Conservation (phyloP, 2,329 filamentous ascomycete genomes). For the Cladosporium phlei region DNA sequence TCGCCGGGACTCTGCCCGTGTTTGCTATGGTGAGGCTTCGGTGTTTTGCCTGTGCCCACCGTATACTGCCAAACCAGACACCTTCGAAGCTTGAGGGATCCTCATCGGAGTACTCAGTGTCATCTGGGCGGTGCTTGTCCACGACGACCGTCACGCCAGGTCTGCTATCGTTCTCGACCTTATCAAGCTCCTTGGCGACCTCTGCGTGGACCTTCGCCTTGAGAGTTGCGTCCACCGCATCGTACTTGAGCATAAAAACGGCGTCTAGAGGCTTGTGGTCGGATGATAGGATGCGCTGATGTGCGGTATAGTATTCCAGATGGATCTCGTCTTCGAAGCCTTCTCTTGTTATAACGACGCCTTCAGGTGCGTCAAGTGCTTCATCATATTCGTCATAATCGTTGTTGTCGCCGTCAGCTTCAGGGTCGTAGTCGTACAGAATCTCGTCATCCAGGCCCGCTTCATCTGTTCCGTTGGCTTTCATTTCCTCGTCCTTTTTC, state of each 20-base stretch:
- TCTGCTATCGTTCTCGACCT: conserved; percentile 83
- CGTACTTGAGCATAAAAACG: conserved; percentile 77
- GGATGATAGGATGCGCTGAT: conserved; percentile 84
- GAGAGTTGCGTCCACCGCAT: conserved; percentile 77
- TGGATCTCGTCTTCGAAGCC: conserved; percentile 52
- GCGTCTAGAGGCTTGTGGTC: conserved; percentile 92
- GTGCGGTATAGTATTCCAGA: conserved; percentile 72
- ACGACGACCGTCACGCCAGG: conserved; percentile 68
- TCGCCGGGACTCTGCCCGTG: conserved; percentile 76
- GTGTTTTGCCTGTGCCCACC: conserved; percentile 61
- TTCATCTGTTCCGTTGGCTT: conserved; percentile 68
- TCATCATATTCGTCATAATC: conserved; percentile 53
- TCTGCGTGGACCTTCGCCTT: conserved; percentile 82
- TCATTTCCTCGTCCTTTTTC: conserved; percentile 80
- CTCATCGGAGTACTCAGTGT: conserved; percentile 40
- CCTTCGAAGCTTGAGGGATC: conserved; percentile 44
- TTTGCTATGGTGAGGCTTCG: conserved; percentile 82
- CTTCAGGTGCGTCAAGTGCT: conserved; percentile 44
- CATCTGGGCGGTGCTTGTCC: conserved; percentile 48
- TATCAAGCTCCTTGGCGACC: conserved; percentile 80
- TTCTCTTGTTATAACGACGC: conserved; percentile 54
- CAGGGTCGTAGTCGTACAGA: conserved; percentile 85
- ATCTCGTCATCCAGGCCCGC: conserved; percentile 74
- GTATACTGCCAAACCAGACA: conserved; percentile 73
- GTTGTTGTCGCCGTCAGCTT: conserved; percentile 58